Percentiles rank a stretch among this genome's conserved stretches.
These are phyloP conservation scores for Wallacemonas sp. DNA, from an alignment of 208 protist species.

Conservation along the genomic window DNA sequence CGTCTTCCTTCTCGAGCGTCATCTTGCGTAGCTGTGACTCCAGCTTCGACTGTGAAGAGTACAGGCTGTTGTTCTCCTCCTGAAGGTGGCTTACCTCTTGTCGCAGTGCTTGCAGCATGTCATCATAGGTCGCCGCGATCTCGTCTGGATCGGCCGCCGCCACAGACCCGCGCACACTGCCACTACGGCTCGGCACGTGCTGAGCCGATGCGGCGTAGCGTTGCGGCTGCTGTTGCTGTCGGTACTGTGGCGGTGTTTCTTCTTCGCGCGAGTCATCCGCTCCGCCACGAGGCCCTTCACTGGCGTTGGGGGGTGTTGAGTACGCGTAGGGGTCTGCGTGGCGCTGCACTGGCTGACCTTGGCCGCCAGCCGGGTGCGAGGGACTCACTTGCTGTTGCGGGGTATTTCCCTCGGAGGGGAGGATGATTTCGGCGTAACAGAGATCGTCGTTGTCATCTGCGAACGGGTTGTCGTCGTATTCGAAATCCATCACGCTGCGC, in stretches of 20 bases:
- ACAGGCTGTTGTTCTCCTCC: conserved; percentile 51
- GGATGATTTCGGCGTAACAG: conserved; percentile 54
- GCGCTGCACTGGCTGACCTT: background rate
- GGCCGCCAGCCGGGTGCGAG: background rate
- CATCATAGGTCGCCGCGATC: conserved; percentile 31
- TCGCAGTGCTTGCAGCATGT: conserved; percentile 52
- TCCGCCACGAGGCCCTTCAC: background rate
- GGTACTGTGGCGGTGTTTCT: too few species aligned
- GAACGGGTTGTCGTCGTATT: conserved; percentile 77
- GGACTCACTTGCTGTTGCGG: background rate
- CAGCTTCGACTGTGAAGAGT: conserved; percentile 38
- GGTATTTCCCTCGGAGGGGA: conserved; percentile 3
- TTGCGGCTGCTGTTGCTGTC: background rate
- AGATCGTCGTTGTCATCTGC: conserved; percentile 53
- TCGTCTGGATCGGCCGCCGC: background rate
- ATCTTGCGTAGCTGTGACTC: conserved; percentile 50
- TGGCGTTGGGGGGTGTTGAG: background rate
- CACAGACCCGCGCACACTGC: conserved; percentile 1
- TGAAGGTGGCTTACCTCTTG: conserved; percentile 41
- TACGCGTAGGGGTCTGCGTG: conserved; percentile 7
- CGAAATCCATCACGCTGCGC: conserved; percentile 3
- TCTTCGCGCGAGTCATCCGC: background rate
- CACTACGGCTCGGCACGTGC: background rate
- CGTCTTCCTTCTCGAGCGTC: conserved; percentile 63
- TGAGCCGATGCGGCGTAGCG: background rate